Evolutionary conservation across 1,139 yeast genomes (phyloP), one percentile per base, ranked within the genome.

Genomic region (Chernovozyma aurita): DNA sequence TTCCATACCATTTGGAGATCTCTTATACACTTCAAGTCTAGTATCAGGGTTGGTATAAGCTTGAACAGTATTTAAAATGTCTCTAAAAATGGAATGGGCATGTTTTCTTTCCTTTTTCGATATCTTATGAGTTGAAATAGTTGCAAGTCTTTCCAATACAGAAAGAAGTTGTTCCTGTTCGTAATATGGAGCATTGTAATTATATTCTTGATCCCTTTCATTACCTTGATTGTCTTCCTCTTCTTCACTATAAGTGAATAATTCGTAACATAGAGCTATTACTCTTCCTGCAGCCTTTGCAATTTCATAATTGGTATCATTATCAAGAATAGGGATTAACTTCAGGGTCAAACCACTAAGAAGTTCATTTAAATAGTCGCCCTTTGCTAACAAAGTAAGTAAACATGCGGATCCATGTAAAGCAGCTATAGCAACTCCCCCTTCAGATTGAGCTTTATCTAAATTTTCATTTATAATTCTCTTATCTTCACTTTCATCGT

Each of bases 21-120:
- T 61, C 57, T 56, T 66, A 46, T 53, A 61, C 8, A 62, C 53
- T 37, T 60, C 64, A 7, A 53, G 50, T 48, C 83, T 61, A 20
- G 57, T 55, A 5, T 57, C 60, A n/a, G 54, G 49, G 29, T 68
- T 58, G 9, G 75, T 63, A 45, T 71, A 74, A 6, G 55, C 53
- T 35, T 65, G 63, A 14, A 80, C 61, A 0, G 86, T 77, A 30
- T 60, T 58, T 31, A 73, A 55, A 16, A 80, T 78, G 47, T 82
- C 85, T 48, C 83, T 66, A 54, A 82, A 78, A 2, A 82, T 66
- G 1, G 85, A 75, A 48, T 78, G 77, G 25, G 76, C 67, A 32
- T 74, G 78, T 42, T 72, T 73, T 53, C 77, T 81, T 39, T 78
- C 85, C 53, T 75, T 78, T 48, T 80, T 81, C 24, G 80, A 72